These are phyloP conservation scores for Brassica juncea DNA, from an alignment of 345 rosid species.

Conservation along the genomic window DNA sequence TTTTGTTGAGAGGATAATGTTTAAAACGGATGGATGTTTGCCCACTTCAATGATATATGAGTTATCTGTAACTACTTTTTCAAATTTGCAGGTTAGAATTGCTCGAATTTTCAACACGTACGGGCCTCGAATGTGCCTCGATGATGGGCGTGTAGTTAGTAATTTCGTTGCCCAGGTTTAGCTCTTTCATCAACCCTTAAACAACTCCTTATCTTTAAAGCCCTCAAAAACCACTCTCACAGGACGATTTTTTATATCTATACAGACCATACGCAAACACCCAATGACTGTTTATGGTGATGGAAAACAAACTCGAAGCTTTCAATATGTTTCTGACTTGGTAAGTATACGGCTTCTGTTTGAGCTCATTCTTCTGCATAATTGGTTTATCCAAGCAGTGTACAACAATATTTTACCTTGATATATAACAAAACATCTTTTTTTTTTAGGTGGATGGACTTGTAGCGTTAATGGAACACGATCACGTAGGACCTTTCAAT, in stretches of 20 bases:
- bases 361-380: not conserved
- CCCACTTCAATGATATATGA: not conserved
- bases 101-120: constrained; percentile 98
- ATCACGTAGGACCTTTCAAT: constrained; percentile 94
- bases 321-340: constrained; percentile 96
- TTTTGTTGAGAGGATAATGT: not conserved
- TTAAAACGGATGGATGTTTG: not conserved
- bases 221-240: not conserved
- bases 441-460: constrained; percentile 83
- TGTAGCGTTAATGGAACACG: constrained; percentile 86
- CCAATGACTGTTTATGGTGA: constrained; percentile 98
- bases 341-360: constrained; percentile 43
- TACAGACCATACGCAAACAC: constrained; percentile 77
- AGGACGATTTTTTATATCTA: constrained; percentile 1
- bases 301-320: constrained; percentile 99
- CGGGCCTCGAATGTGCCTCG: constrained; percentile 98
- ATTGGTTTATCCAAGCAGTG: constrained; percentile 13
- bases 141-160: constrained; percentile 99
- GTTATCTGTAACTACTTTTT: not conserved
- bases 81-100: constrained; percentile 74
- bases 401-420: not conserved
- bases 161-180: constrained; percentile 95
- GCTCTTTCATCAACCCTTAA: constrained; percentile 12
- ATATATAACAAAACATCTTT: constrained; percentile 5
- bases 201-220: not conserved